A percentile compares a stretch with the other conserved stretches of the same genome.
Conservation (phyloP, 345 rosid species). For the Microthlaspi erraticum region DNA sequence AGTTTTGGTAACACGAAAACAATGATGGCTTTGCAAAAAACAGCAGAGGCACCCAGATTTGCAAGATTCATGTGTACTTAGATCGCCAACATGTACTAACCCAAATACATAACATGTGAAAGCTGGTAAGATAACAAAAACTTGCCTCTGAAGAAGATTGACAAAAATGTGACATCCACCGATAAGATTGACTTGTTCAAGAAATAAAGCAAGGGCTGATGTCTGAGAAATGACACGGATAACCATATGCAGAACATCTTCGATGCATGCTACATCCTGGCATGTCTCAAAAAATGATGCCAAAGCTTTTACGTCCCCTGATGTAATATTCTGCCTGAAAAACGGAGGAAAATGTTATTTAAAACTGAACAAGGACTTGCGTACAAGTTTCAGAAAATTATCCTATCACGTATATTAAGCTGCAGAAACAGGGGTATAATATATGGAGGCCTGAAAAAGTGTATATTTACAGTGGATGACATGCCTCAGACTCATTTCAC, state of each 20-base stretch:
- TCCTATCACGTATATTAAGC: constrained; percentile 22
- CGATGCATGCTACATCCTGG: constrained; percentile 89
- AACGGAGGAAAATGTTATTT: constrained; percentile 20
- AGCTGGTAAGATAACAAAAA: constrained; percentile 17
- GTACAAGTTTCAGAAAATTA: constrained; percentile 9
- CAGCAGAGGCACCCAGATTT: constrained; percentile 14
- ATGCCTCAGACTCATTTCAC: constrained; percentile 98
- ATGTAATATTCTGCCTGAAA: constrained; percentile 75
- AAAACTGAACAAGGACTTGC: constrained; percentile 31
- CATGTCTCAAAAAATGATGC: constrained; percentile 84
- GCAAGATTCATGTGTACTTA: constrained; percentile 7
- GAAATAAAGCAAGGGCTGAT: constrained; percentile 70
- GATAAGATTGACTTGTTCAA: constrained; percentile 80
- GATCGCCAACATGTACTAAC: constrained; percentile 19
- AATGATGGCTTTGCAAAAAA: constrained; percentile 14
- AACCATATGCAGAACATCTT: constrained; percentile 91
- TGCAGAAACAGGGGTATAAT: constrained; percentile 5
- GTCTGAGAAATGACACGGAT: constrained; percentile 86
- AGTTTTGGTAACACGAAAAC: constrained; percentile 14
- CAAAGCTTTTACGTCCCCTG: constrained; percentile 74
- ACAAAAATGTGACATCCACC: constrained; percentile 92
- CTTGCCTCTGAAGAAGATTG: constrained; percentile 87
- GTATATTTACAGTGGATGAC: constrained; percentile 40
- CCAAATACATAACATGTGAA: neutral
- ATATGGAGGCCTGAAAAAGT: constrained; percentile 25